phyloP scores from a whole-genome alignment of 2,329 filamentous ascomycete species.

The Phialophora chinensis region DNA sequence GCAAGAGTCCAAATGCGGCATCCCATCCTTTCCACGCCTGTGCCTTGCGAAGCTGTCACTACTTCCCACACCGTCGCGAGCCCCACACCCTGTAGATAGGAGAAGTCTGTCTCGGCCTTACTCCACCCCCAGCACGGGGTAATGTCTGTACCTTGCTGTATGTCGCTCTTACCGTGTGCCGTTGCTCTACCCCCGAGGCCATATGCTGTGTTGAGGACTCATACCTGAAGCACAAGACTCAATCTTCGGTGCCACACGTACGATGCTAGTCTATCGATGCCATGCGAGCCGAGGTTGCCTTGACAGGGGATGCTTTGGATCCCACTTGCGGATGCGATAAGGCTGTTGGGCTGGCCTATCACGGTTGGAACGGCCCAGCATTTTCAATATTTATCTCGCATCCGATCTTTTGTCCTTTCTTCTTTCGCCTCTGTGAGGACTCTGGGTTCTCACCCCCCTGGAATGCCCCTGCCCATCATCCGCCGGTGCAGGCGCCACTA shows the following conservation, averaged over 20 bases:
- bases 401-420: constrained; percentile 3
- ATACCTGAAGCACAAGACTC: not conserved
- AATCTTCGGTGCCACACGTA: not conserved
- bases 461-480: not conserved
- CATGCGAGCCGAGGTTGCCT: not conserved
- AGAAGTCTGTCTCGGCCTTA: not conserved
- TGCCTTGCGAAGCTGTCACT: not conserved
- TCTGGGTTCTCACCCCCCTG: not conserved
- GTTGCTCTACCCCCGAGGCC: too few relatives aligned
- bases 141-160: not conserved
- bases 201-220: not conserved
- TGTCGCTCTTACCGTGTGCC: not conserved
- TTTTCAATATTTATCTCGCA: constrained; percentile 6
- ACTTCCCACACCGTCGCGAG: not conserved
- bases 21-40: not conserved
- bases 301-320: not conserved
- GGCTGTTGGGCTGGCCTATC: not conserved
- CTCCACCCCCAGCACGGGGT: not conserved
- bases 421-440: not conserved
- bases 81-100: not conserved
- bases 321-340: not conserved
- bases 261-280: not conserved
- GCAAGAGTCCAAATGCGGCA: not conserved
- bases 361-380: not conserved
- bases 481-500: not conserved